phyloP scores from a whole-genome alignment of 495 filamentous ascomycete species.

The Jackrogersella multiformis region DNA sequence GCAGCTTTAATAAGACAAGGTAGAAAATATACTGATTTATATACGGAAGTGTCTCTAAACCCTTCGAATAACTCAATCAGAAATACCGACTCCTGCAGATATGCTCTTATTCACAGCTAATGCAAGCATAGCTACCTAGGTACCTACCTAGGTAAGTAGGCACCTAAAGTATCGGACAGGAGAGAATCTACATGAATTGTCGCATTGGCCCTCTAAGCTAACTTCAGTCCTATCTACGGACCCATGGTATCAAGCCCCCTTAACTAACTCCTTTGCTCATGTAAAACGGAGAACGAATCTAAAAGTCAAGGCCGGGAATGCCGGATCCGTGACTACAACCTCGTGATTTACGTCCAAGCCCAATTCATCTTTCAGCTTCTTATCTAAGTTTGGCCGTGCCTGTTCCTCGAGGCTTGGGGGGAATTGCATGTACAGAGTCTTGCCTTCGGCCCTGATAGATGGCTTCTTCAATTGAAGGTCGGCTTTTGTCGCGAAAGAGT shows the following conservation, averaged over 20 bases:
- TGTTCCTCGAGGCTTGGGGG: slow-evolving; percentile 82
- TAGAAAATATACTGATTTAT: too few species aligned
- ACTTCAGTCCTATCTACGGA: neutral
- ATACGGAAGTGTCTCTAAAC: neutral
- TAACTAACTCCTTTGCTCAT: slow-evolving; percentile 34
- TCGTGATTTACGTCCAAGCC: slow-evolving; percentile 59
- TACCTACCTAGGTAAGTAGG: too few species aligned
- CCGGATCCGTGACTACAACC: slow-evolving; percentile 83
- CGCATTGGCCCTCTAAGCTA: neutral
- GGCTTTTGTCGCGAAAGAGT: slow-evolving; percentile 80
- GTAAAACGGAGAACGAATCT: slow-evolving; percentile 68
- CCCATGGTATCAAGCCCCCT: slow-evolving; percentile 28
- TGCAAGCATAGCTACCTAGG: neutral
- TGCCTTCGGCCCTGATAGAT: slow-evolving; percentile 80
- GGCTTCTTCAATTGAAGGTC: slow-evolving; percentile 92
- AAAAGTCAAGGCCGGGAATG: slow-evolving; percentile 76
- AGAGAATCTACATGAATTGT: neutral
- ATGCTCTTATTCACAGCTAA: neutral
- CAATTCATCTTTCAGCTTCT: slow-evolving; percentile 66
- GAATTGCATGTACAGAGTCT: slow-evolving; percentile 88
- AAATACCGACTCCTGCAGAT: too few species aligned
- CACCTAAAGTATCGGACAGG: neutral
- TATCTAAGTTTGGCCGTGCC: slow-evolving; percentile 81
- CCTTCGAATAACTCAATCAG: too few species aligned
- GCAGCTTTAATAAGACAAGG: neutral